Conservation (phyloP, 805 yeast genomes). For the Yarrowia yakushimensis region DNA sequence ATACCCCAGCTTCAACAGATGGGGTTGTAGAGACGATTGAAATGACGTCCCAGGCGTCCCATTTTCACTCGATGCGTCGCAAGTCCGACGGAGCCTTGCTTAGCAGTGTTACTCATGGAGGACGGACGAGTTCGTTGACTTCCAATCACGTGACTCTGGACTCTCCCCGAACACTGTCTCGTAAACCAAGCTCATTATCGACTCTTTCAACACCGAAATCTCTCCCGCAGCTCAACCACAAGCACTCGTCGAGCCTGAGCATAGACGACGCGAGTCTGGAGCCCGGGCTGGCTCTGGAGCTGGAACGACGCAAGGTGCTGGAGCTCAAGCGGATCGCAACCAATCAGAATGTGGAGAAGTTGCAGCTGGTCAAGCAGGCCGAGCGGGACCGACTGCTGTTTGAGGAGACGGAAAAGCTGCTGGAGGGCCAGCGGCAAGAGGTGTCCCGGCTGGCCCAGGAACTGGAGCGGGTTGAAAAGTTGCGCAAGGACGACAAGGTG, state of each 20-base stretch:
- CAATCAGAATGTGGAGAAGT: slow-evolving; percentile 1
- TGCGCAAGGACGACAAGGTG: not conserved
- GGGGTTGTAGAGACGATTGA: not conserved
- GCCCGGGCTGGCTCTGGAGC: not conserved
- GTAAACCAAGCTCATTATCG: not conserved
- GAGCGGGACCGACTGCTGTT: slow-evolving; percentile 5
- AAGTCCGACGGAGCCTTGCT: slow-evolving; percentile 1
- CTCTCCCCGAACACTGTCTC: too few relatives aligned
- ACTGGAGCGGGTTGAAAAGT: not conserved
- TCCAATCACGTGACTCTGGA: too few relatives aligned
- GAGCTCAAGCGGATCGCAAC: slow-evolving; percentile 23
- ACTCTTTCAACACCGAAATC: not conserved
- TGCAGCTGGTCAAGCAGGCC: slow-evolving; percentile 8
- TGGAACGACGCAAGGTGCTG: slow-evolving; percentile 8
- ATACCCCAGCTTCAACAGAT: not conserved
- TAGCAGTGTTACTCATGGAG: not conserved
- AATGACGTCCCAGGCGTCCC: slow-evolving; percentile 19
- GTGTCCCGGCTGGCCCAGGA: slow-evolving; percentile 14
- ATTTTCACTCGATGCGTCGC: not conserved
- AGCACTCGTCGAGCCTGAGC: not conserved
- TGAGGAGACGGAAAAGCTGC: slow-evolving; percentile 2
- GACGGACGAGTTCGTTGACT: too few relatives aligned
- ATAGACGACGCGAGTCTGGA: not conserved
- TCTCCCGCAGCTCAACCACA: not conserved
- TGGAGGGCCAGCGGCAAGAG: not conserved